These are phyloP conservation scores for Fomitopsis palustris DNA, from an alignment of 1,284 basidiomycete genomes.

Conservation along the genomic window DNA sequence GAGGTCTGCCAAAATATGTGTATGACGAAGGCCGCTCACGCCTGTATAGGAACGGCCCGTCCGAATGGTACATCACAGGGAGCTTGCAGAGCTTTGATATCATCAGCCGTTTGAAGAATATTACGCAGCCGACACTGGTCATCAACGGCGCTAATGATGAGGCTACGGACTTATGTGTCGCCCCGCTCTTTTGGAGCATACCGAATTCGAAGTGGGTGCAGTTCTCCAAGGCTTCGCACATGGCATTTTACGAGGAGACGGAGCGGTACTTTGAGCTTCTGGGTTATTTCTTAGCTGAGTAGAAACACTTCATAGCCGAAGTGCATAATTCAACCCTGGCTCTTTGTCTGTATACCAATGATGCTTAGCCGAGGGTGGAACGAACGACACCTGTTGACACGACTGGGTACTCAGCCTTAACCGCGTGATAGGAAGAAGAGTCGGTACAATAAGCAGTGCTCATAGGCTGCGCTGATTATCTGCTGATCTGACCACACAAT, in stretches of 20 bases:
- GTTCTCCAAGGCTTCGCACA: conserved; percentile 24
- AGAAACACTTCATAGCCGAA: too few relatives aligned
- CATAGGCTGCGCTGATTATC: too few relatives aligned
- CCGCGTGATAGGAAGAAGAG: too few relatives aligned
- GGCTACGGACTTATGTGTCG: conserved; percentile 22
- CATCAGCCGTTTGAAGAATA: conserved; percentile 21
- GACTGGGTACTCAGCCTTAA: too few relatives aligned
- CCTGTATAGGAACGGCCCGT: conserved; percentile 10
- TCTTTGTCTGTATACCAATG: too few relatives aligned
- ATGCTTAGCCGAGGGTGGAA: too few relatives aligned
- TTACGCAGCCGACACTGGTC: conserved; percentile 28
- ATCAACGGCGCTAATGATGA: conserved; percentile 28
- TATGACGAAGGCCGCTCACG: too few relatives aligned
- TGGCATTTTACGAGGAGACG: conserved; percentile 27
- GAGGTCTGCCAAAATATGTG: too few relatives aligned
- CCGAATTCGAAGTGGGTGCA: conserved; percentile 25
- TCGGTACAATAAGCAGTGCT: too few relatives aligned
- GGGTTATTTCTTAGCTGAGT: neutral
- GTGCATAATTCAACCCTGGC: too few relatives aligned
- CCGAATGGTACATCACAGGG: neutral
- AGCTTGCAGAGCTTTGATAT: conserved; percentile 25
- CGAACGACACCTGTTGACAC: too few relatives aligned
- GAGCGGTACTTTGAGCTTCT: conserved; percentile 24
- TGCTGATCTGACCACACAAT: too few relatives aligned
- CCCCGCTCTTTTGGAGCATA: conserved; percentile 24